Base-by-base conservation (phyloP, 306 rosid genomes). In the Myrica gale region DNA sequence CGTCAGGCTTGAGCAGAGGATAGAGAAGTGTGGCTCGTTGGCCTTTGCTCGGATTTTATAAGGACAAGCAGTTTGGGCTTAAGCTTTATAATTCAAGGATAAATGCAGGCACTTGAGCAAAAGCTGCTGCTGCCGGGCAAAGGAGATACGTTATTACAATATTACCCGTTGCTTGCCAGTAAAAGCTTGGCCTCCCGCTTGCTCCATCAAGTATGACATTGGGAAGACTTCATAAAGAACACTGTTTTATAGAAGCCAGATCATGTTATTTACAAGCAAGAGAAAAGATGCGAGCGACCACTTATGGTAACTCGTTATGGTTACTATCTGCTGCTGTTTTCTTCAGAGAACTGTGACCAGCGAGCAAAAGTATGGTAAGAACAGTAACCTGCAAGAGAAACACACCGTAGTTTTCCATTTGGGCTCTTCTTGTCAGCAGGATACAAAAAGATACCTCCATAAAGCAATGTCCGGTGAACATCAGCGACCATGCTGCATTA, bases 381-480 rank as follows among this genome's bases (percentile, higher is more conserved):
- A 63, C n/a, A 2, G 45, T 16, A 39, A 47, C 23, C 67, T 8
- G 68, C 39, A 9, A 43, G 54, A 13, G 76, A 66, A 47, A 57
- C 89, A 52, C 86, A 95, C 98, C 98, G 97, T 62, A 90, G 88
- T 84, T 95, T 95, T 68, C 98, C 98, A 26, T 80, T 89, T 16
- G 97, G 98, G 79, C 91, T 95, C 85, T 95, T 95, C 86, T 89
- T 90, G 77, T 95, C 99, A 77, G 86, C 97, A 45, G 99, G 99
- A 87, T 95, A 95, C 88, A 95, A 84, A 82, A 95, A 95, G 78
- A 88, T 82, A 53, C 99, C 99, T 50, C 99, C 99, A 75, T 95
- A 95, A 10, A 95, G 99, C 93, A 95, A 76, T 60, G 99, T 95
- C 13, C 99, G 97, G 82, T 95, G 99, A 79, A 95, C 96, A 83